Percentiles rank a stretch among this genome's conserved stretches.
phyloP scores from a whole-genome alignment of 2,329 filamentous ascomycete species.

The Diplocarpon mali region DNA sequence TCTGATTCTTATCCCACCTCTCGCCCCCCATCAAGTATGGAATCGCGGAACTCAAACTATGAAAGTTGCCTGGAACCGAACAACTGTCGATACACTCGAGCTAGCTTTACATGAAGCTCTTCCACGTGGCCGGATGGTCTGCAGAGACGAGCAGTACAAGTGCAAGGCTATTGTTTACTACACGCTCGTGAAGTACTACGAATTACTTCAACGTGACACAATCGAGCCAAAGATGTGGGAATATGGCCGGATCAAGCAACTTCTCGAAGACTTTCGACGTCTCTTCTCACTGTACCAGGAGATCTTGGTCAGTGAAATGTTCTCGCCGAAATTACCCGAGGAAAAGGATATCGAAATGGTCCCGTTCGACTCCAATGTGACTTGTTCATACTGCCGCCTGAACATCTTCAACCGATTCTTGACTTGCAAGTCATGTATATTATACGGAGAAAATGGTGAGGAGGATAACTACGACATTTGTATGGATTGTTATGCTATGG shows the following conservation, averaged over 20 bases:
- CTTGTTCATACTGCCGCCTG: conserved; percentile 87
- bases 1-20: conserved; percentile 83
- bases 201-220: conserved; percentile 43
- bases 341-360: conserved; percentile 65
- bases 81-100: conserved; percentile 81
- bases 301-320: conserved; percentile 78
- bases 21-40: conserved; percentile 97
- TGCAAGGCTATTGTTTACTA: conserved; percentile 94
- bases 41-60: conserved; percentile 91
- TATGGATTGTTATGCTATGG: conserved; percentile 98
- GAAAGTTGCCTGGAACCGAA: conserved; percentile 97
- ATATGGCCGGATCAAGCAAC: conserved; percentile 44
- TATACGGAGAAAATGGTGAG: conserved; percentile 54
- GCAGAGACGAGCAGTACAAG: conserved; percentile 96
- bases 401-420: conserved; percentile 98
- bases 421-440: conserved; percentile 77
- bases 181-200: conserved; percentile 68
- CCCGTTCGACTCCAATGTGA: conserved; percentile 81
- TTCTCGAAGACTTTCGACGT: conserved; percentile 73
- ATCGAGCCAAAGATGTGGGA: conserved; percentile 33
- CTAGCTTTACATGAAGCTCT: conserved; percentile 79
- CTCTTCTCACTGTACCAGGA: conserved; percentile 70
- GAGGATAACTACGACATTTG: conserved; percentile 90
- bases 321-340: conserved; percentile 48
- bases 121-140: conserved; percentile 80